Conservation (phyloP, 2,329 filamentous ascomycete genomes). For the Beauveria sp. region DNA sequence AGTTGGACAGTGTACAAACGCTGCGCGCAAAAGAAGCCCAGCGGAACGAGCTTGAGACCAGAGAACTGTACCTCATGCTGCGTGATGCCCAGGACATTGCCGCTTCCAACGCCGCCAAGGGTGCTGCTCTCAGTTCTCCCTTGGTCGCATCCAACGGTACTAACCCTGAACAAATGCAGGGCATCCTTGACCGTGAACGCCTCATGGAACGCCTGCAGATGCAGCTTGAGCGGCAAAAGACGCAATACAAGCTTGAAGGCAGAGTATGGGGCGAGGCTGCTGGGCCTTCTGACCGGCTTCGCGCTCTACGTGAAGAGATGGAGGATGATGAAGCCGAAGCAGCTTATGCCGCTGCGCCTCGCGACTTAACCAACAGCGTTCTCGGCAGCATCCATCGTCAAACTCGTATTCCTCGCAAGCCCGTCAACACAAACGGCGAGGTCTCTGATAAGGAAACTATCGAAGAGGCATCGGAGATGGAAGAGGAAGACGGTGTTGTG, state of each 20-base stretch:
- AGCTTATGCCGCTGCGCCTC: conserved; percentile 44
- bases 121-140: conserved; percentile 35
- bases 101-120: conserved; percentile 67
- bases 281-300: conserved; percentile 83
- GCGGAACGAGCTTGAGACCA: conserved; percentile 88
- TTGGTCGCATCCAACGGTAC: conserved; percentile 43
- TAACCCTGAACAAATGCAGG: conserved; percentile 73
- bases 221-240: conserved; percentile 94
- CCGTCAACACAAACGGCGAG: conserved; percentile 38
- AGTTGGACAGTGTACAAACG: conserved; percentile 79
- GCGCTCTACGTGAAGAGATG: conserved; percentile 92
- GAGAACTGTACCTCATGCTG: conserved; percentile 97
- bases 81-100: conserved; percentile 94
- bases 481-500: conserved; percentile 50
- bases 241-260: conserved; percentile 93
- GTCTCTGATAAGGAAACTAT: conserved; percentile 32
- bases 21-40: conserved; percentile 85
- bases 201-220: conserved; percentile 92
- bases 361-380: conserved; percentile 63
- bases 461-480: conserved; percentile 44
- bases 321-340: conserved; percentile 55
- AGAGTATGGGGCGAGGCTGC: conserved; percentile 77
- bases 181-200: conserved; percentile 84
- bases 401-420: conserved; percentile 48
- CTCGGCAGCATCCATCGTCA: conserved; percentile 64